These are phyloP conservation scores for Paraconiothyrium sp. DNA, from an alignment of 2,329 filamentous ascomycete genomes.

Conservation along the genomic window DNA sequence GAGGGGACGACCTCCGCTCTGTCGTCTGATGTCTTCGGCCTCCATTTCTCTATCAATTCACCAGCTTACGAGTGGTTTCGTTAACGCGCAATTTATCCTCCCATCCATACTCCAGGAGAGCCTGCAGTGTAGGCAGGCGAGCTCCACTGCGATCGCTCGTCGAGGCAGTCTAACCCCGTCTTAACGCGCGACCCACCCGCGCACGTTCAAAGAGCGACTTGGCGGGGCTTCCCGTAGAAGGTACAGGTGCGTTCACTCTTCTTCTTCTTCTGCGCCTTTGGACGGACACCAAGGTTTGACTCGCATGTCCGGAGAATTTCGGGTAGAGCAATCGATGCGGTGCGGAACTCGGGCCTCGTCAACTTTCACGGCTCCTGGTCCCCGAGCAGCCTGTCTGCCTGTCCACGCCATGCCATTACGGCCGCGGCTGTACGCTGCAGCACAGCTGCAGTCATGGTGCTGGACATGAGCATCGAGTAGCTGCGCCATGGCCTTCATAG, in stretches of 20 bases:
- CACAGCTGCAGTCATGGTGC: slow-evolving; percentile 6
- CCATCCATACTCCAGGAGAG: neutral
- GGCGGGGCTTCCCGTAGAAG: slow-evolving; percentile 9
- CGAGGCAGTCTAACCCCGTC: slow-evolving; percentile 19
- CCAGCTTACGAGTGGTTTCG: neutral
- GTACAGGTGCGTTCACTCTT: slow-evolving; percentile 19
- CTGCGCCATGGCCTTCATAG: slow-evolving; percentile 20
- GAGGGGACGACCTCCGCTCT: slow-evolving; percentile 7
- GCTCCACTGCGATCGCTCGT: slow-evolving; percentile 11
- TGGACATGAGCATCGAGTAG: neutral
- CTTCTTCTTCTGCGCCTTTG: slow-evolving; percentile 4
- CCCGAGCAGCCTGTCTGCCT: slow-evolving; percentile 9
- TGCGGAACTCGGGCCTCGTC: slow-evolving; percentile 8
- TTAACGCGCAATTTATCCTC: slow-evolving; percentile 4
- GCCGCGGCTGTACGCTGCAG: slow-evolving; percentile 26
- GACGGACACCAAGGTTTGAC: slow-evolving; percentile 10
- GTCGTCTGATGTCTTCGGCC: slow-evolving; percentile 4
- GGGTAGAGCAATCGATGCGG: slow-evolving; percentile 14
- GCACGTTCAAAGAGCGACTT: slow-evolving; percentile 4
- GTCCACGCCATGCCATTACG: slow-evolving; percentile 23
- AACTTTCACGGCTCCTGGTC: slow-evolving; percentile 1
- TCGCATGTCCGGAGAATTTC: slow-evolving; percentile 21
- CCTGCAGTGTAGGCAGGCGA: slow-evolving; percentile 2
- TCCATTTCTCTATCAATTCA: slow-evolving; percentile 10
- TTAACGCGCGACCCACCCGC: slow-evolving; percentile 16